Evolutionary conservation across 2,329 filamentous ascomycete genomes (phyloP).

Genomic region (Fusarium transvaalense): DNA sequence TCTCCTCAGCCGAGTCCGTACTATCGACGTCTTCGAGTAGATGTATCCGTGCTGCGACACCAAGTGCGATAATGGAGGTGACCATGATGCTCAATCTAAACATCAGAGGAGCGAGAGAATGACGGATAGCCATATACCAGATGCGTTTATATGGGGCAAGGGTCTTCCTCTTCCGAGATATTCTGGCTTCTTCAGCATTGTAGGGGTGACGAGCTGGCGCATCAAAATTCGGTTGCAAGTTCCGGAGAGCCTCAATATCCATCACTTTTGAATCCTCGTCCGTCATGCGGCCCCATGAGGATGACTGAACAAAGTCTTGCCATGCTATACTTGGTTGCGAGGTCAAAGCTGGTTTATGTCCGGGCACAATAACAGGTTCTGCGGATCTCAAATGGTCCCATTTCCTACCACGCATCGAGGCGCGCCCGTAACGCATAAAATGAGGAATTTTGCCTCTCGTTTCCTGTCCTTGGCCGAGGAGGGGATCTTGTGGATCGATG

Average conservation of each 20-base stretch:
- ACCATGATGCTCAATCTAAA: slow-evolving; percentile 86
- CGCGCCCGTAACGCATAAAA: slow-evolving; percentile 62
- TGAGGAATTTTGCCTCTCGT: slow-evolving; percentile 57
- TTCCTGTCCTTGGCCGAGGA: slow-evolving; percentile 52
- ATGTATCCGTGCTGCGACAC: slow-evolving; percentile 81
- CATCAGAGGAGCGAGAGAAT: slow-evolving; percentile 85
- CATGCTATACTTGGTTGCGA: slow-evolving; percentile 61
- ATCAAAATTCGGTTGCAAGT: slow-evolving; percentile 63
- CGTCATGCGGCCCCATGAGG: slow-evolving; percentile 62
- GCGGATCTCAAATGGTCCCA: slow-evolving; percentile 71
- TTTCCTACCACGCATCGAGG: slow-evolving; percentile 62
- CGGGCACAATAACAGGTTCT: slow-evolving; percentile 70
- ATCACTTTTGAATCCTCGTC: slow-evolving; percentile 64
- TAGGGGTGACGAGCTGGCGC: slow-evolving; percentile 52
- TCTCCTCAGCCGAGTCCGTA: slow-evolving; percentile 66
- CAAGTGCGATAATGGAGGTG: slow-evolving; percentile 85
- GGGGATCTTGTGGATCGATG: slow-evolving; percentile 57
- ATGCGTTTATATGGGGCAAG: slow-evolving; percentile 65
- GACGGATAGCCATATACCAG: slow-evolving; percentile 78
- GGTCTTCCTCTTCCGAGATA: slow-evolving; percentile 50
- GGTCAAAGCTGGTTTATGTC: slow-evolving; percentile 56
- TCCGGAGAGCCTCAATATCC: slow-evolving; percentile 59
- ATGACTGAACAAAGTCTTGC: slow-evolving; percentile 67
- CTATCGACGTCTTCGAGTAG: slow-evolving; percentile 64
- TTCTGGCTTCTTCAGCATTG: slow-evolving; percentile 47